A percentile compares a stretch with the other conserved stretches of the same genome.
Evolutionary conservation across 176 grass and related monocot genomes (phyloP).

Genomic region (Aegilops umbellulata): DNA sequence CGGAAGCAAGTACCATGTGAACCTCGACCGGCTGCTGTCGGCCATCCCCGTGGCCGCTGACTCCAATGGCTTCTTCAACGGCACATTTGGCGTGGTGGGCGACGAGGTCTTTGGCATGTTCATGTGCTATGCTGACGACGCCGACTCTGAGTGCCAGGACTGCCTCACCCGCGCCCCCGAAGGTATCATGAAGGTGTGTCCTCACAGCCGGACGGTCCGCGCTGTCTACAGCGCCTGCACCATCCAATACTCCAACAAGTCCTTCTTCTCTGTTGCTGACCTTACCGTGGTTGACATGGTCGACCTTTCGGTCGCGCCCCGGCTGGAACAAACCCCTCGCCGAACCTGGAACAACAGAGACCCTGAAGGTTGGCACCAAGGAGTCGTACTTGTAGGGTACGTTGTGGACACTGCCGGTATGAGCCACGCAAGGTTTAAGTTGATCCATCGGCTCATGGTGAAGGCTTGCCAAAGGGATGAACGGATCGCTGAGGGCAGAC

Average conservation of each 20-base stretch:
- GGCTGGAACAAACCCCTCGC: too few relatives aligned
- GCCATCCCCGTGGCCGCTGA: not conserved
- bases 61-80: not conserved
- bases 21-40: slow-evolving; percentile 17
- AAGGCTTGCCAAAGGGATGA: not conserved
- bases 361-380: too few relatives aligned
- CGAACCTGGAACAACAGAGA: too few relatives aligned
- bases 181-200: not conserved
- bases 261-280: slow-evolving; percentile 19
- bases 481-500: not conserved
- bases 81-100: not conserved
- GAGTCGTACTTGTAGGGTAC: not conserved
- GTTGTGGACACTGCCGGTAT: not conserved
- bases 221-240: not conserved
- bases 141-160: not conserved
- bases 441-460: not conserved
- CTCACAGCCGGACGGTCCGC: not conserved
- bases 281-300: not conserved
- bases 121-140: slow-evolving; percentile 25
- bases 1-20: slow-evolving; percentile 26
- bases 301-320: too few relatives aligned
- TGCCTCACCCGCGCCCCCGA: not conserved
- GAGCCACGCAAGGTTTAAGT: not conserved
- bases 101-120: slow-evolving; percentile 30
- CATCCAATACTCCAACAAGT: slow-evolving; percentile 5